Evolutionary conservation across 2,329 filamentous ascomycete genomes (phyloP).

Genomic region (Trichoderma sp.): DNA sequence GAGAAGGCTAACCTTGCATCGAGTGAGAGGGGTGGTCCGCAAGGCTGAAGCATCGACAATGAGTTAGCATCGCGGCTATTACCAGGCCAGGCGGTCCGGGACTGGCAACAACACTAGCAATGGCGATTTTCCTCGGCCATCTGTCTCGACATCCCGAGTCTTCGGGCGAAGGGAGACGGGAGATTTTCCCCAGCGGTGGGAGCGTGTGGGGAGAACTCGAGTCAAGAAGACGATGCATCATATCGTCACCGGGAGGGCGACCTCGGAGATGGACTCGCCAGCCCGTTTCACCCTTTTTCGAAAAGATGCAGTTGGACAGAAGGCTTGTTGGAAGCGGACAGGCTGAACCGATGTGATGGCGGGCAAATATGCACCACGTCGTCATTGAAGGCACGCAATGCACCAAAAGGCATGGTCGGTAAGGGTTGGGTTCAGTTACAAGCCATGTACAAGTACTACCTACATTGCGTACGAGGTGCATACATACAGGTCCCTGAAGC

Average conservation of each 20-base stretch:
- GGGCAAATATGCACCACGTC: constrained; percentile 10
- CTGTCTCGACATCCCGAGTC: neutral
- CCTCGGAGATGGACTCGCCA: neutral
- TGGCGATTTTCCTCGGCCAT: constrained; percentile 1
- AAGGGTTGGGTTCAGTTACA: neutral
- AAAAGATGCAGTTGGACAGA: neutral
- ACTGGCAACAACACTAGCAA: neutral
- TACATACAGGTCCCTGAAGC: neutral
- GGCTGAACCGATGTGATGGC: constrained; percentile 1
- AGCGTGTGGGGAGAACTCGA: constrained; percentile 14
- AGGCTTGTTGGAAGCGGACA: neutral
- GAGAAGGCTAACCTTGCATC: constrained; percentile 9
- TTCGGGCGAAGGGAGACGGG: constrained; percentile 21
- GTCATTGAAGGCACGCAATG: constrained; percentile 6
- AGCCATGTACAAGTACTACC: too few relatives aligned
- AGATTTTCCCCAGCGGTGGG: constrained; percentile 3
- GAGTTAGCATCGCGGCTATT: neutral
- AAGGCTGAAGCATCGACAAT: constrained; percentile 16
- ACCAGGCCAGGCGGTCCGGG: neutral
- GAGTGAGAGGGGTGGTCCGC: constrained; percentile 7
- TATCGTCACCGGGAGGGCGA: neutral
- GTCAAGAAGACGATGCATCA: constrained; percentile 24
- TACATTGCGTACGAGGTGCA: too few relatives aligned
- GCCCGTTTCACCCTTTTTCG: neutral
- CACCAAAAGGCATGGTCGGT: neutral